Evolutionary conservation across 371 early-diverging fungal species (phyloP).

Genomic region (Mucor lusitanicus): DNA sequence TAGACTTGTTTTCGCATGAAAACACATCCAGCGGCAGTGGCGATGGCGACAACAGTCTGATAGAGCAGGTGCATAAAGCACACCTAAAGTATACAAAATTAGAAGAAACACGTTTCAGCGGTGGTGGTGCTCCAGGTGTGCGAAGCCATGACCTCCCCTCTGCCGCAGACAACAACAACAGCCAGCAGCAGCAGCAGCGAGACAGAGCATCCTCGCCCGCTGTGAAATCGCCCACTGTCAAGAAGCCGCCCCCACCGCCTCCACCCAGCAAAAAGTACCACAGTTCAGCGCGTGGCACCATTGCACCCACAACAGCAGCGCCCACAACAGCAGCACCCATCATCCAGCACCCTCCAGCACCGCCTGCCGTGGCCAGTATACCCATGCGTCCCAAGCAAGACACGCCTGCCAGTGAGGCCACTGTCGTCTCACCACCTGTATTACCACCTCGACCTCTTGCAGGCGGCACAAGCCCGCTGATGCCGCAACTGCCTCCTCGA

Average conservation of each 20-base stretch:
- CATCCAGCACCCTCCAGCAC: background rate
- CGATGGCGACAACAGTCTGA: constrained; percentile 14
- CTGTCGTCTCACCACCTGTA: constrained; percentile 9
- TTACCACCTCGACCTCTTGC: constrained; percentile 30
- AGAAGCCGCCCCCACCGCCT: constrained; percentile 39
- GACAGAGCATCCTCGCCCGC: background rate
- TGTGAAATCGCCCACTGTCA: background rate
- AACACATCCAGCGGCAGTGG: background rate
- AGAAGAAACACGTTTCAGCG: constrained; percentile 24
- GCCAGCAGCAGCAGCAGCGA: no score
- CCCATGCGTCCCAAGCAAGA: constrained; percentile 1
- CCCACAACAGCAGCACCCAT: constrained; percentile 2
- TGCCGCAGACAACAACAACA: constrained; percentile 1
- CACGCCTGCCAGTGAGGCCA: background rate
- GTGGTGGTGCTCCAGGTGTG: constrained; percentile 14
- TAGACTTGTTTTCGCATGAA: background rate
- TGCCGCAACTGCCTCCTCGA: constrained; percentile 42
- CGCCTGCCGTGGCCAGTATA: background rate
- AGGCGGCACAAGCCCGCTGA: constrained; percentile 4
- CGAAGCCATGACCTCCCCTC: constrained; percentile 8
- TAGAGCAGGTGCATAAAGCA: constrained; percentile 26
- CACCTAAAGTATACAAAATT: constrained; percentile 28
- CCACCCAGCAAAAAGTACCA: constrained; percentile 48
- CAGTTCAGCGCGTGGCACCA: constrained; percentile 18
- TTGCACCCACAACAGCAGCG: background rate